Percentiles rank a stretch among this genome's conserved stretches.
These are phyloP conservation scores for Rhizophora apiculata DNA, from an alignment of 345 rosid genomes.

Conservation along the genomic window DNA sequence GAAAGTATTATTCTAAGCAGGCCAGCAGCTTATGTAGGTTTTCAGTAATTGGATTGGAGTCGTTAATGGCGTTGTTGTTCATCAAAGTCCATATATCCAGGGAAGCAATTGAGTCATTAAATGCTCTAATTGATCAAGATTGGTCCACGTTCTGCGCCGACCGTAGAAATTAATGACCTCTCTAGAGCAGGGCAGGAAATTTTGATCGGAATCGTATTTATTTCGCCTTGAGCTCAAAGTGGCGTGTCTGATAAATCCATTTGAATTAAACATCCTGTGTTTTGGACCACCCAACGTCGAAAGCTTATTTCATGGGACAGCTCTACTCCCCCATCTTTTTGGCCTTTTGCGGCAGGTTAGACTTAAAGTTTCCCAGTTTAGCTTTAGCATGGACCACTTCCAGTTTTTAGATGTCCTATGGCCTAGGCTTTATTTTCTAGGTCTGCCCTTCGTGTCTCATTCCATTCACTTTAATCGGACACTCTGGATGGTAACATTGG, in stretches of 20 bases:
- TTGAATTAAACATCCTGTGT: background rate
- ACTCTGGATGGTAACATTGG: background rate
- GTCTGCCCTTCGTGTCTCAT: constrained; percentile 11
- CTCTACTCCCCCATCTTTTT: background rate
- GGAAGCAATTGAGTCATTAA: background rate
- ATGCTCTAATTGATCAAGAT: background rate
- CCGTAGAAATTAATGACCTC: too few relatives aligned
- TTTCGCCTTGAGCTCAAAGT: background rate
- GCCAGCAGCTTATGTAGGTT: too few relatives aligned
- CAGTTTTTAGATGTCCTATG: constrained; percentile 5
- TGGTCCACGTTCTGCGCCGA: background rate
- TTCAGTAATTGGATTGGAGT: too few relatives aligned
- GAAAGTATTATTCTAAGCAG: too few relatives aligned
- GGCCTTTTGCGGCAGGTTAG: background rate
- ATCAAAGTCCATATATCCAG: too few relatives aligned
- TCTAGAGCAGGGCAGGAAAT: background rate
- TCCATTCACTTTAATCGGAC: background rate
- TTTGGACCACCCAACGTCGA: constrained; percentile 12
- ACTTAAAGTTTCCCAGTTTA: background rate
- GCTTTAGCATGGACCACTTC: constrained; percentile 2
- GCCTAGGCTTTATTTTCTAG: background rate
- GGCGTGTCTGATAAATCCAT: background rate
- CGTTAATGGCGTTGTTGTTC: too few relatives aligned
- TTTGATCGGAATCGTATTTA: background rate
- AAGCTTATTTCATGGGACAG: background rate